Percentiles rank a stretch among this genome's conserved stretches.
These are phyloP conservation scores for Acanthamoeba divionensis DNA, from an alignment of 208 protist species.

Conservation along the genomic window DNA sequence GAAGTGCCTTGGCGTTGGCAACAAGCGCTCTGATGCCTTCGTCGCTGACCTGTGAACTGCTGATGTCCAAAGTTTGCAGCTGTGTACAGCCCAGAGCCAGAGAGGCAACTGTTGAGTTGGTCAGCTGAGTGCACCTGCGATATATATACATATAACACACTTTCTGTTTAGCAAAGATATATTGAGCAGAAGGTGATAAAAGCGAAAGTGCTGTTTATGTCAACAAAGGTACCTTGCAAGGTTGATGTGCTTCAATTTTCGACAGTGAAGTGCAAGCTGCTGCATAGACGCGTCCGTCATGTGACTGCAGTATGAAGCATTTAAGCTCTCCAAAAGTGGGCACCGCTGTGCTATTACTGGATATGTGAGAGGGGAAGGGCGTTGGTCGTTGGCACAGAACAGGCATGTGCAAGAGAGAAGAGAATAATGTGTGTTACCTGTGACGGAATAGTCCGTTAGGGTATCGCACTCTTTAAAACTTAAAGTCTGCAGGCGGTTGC, in stretches of 20 bases:
- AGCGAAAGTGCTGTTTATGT: neutral
- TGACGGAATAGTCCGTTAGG: constrained; percentile 10
- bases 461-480: constrained; percentile 12
- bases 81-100: neutral
- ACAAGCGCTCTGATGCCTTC: constrained; percentile 33
- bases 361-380: neutral
- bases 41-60: constrained; percentile 7
- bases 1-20: neutral
- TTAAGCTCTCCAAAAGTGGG: neutral
- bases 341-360: constrained; percentile 38
- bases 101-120: neutral
- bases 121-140: neutral
- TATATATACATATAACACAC: neutral
- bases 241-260: neutral
- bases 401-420: neutral
- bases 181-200: neutral
- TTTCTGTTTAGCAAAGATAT: neutral
- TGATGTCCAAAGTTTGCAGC: constrained; percentile 20
- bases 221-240: neutral
- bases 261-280: constrained; percentile 30
- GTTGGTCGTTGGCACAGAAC: neutral
- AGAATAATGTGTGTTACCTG: neutral
- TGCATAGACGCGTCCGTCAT: constrained; percentile 2
- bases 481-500: neutral
- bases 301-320: neutral